These are phyloP conservation scores for Inosperma sp. DNA, from an alignment of 768 basidiomycete species.

Conservation along the genomic window DNA sequence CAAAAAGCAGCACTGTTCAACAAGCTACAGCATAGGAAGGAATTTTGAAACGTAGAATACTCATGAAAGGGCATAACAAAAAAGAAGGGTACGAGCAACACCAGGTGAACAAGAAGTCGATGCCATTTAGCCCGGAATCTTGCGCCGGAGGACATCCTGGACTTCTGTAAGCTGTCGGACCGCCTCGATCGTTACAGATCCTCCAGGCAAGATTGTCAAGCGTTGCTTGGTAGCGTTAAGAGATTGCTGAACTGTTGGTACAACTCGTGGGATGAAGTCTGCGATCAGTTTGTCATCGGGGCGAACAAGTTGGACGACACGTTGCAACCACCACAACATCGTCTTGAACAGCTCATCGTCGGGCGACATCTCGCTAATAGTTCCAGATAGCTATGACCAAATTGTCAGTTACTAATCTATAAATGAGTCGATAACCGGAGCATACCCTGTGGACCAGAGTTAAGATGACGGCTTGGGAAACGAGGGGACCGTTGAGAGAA, in stretches of 20 bases:
- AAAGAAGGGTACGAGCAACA: too few relatives aligned
- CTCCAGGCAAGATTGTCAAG: conserved; percentile 70
- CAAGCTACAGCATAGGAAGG: too few relatives aligned
- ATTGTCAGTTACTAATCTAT: conserved; percentile 3
- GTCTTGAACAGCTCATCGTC: conserved; percentile 78
- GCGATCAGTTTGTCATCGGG: conserved; percentile 81
- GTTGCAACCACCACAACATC: conserved; percentile 84
- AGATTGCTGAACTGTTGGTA: conserved; percentile 73
- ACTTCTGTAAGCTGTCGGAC: conserved; percentile 69
- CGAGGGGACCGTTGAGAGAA: conserved; percentile 66
- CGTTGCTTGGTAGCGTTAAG: conserved; percentile 78
- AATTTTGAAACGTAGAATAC: too few relatives aligned
- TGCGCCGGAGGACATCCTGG: conserved; percentile 63
- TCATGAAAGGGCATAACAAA: too few relatives aligned
- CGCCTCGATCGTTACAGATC: conserved; percentile 61
- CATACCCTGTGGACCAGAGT: conserved; percentile 79
- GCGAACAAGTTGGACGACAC: conserved; percentile 63
- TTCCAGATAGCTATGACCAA: conserved; percentile 57
- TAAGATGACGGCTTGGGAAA: conserved; percentile 81
- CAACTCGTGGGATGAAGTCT: conserved; percentile 75
- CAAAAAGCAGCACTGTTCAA: too few relatives aligned
- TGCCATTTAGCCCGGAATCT: conserved; percentile 27
- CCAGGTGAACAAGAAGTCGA: too few relatives aligned
- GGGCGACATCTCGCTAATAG: conserved; percentile 71
- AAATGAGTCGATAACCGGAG: conserved; percentile 12